phyloP scores from a whole-genome alignment of 192 early-diverging fungal species.

The Coemansia aciculifera region DNA sequence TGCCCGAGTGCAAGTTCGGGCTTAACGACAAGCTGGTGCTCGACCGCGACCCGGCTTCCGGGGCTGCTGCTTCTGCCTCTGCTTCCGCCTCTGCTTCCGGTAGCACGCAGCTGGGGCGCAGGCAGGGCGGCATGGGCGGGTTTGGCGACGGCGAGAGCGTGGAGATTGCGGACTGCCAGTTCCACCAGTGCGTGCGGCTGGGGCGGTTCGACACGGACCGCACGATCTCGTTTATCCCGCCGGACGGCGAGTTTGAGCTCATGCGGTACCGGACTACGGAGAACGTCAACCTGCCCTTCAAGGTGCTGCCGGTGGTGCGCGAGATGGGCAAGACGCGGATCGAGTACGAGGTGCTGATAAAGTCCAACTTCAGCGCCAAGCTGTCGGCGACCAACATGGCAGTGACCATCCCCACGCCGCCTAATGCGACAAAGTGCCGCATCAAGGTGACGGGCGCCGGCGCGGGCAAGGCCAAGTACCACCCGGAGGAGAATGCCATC shows the following conservation, averaged over 20 bases:
- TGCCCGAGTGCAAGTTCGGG: slow-evolving; percentile 97
- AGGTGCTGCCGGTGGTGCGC: slow-evolving; percentile 88
- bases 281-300: slow-evolving; percentile 94
- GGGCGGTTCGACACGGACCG: slow-evolving; percentile 90
- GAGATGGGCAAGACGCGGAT: slow-evolving; percentile 78
- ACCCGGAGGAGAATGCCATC: slow-evolving; percentile 88
- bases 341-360: slow-evolving; percentile 88
- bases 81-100: too few species aligned
- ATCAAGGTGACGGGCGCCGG: slow-evolving; percentile 66
- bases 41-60: slow-evolving; percentile 64
- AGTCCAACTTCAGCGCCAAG: slow-evolving; percentile 87
- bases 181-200: slow-evolving; percentile 97
- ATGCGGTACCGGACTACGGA: slow-evolving; percentile 97
- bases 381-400: slow-evolving; percentile 88
- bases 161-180: slow-evolving; percentile 96
- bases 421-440: slow-evolving; percentile 81
- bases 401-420: slow-evolving; percentile 87
- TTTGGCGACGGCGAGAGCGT: slow-evolving; percentile 60
- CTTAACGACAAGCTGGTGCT: slow-evolving; percentile 93
- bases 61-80: neutral
- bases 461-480: slow-evolving; percentile 91
- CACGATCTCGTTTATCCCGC: slow-evolving; percentile 96
- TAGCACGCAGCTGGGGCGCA: slow-evolving; percentile 6
- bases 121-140: slow-evolving; percentile 28
- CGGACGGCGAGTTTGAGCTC: slow-evolving; percentile 95